A percentile compares a stretch with the other conserved stretches of the same genome.
Conservation (phyloP, 495 filamentous ascomycete species). For the Penicillium angulare region DNA sequence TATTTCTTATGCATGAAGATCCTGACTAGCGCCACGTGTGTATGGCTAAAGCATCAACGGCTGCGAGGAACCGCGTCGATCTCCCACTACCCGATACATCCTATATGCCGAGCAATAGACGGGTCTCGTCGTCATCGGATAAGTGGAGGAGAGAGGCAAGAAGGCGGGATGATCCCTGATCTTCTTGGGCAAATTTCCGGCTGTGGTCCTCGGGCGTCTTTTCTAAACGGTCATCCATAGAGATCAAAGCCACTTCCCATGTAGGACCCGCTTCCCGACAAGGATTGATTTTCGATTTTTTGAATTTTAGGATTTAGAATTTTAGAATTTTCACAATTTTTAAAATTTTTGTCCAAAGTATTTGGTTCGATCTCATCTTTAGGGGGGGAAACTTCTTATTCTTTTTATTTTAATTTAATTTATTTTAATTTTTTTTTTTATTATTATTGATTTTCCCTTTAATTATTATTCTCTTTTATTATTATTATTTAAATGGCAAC, state of each 20-base stretch:
- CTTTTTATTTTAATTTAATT: not conserved
- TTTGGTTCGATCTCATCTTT: too few species aligned
- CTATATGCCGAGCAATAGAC: slow-evolving; percentile 7
- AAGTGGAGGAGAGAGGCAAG: not conserved
- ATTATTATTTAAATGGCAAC: not conserved
- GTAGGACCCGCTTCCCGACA: slow-evolving; percentile 28
- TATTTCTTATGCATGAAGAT: slow-evolving; percentile 42
- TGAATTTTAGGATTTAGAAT: too few species aligned
- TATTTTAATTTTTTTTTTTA: not conserved
- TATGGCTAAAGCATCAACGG: slow-evolving; percentile 41
- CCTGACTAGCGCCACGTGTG: slow-evolving; percentile 47
- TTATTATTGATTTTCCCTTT: not conserved
- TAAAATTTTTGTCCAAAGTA: too few species aligned
- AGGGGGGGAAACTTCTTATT: too few species aligned
- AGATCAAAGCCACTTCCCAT: slow-evolving; percentile 18
- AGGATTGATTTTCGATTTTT: slow-evolving; percentile 5
- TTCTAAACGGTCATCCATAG: slow-evolving; percentile 18
- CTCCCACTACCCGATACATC: slow-evolving; percentile 38
- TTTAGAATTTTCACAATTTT: too few species aligned
- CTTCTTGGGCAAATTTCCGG: slow-evolving; percentile 16
- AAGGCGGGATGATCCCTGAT: slow-evolving; percentile 16
- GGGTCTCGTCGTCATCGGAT: slow-evolving; percentile 6
- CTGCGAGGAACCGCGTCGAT: slow-evolving; percentile 47
- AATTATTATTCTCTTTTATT: not conserved
- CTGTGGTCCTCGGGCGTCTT: slow-evolving; percentile 7